Evolutionary conservation across 2,329 filamentous ascomycete genomes (phyloP), one percentile per base, ranked within the genome.

Genomic region (Neurospora sp.): DNA sequence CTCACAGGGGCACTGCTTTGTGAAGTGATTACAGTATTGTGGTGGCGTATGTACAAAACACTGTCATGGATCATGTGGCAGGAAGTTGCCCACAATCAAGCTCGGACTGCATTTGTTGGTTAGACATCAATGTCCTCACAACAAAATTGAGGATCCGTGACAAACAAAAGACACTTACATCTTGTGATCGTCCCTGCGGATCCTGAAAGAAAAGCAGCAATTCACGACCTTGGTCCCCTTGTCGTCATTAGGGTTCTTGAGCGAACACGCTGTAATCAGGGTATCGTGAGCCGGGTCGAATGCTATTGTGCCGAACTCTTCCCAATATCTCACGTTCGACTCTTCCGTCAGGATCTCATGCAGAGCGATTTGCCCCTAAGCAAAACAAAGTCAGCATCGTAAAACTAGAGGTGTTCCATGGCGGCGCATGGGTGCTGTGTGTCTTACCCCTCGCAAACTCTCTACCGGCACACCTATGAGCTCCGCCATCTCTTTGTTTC

Each of bases 401-500:
- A 46, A 15, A 66, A 67, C 28, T 15, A 19, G 33, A 36, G 33
- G 0, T 46, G 40, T 40, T 67, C 38, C 28, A 17, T 23, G 66
- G 10, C 39, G 17, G 15, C 66, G 23, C 38, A 43, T 33, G 5
- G 66, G 66, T 8, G 23, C 28, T 28, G 11, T 42, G 68, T 43
- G 10, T 85, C 93, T 83, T 81, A 97, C 94, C 82, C 98, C 96
- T 84, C 95, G 87, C 73, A 99, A 81, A 72, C 89, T 90, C 76
- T 97, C 95, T 75, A 97, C 94, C 0, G 93, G 93, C 38, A 97
- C 93, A 75, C 94, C 90, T 73, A 99, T 95, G 70, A 99, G 84
- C 80, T 98, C 93, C 7, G 96, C 96, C 95, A 99, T 99, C 81
- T 99, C 96, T 78, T 97, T 97, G 79, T 99, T 99, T 0, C 95